Evolutionary conservation across 1,284 basidiomycete species (phyloP), one percentile per base, ranked within the genome.

Genomic region (Cryptococcus jaspeensis): DNA sequence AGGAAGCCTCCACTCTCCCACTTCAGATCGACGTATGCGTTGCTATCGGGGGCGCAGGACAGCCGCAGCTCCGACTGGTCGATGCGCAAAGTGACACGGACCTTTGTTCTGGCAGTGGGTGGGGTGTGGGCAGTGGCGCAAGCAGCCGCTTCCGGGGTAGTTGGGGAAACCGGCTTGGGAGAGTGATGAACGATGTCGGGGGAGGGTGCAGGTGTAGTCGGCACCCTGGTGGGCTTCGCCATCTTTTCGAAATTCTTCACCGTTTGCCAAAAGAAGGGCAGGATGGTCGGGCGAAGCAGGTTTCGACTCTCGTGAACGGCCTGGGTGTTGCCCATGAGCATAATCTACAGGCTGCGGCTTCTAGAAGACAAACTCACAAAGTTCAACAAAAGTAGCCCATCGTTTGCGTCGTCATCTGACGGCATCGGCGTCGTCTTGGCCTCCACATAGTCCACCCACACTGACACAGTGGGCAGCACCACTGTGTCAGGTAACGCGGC

Each of bases 1-100:
- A 92, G 79, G 67, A 95, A 92, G 0, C 92, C 92, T 38, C 92
- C 92, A 63, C 88, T 93, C 58, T 93, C 87, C 92, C 92, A 96
- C 50, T 89, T 84, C 35, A 95, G 72, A 2, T 87, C 87, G 18
- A 89, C 89, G 41, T 89, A 82, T 15, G 94, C 92, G 63, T 92
- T 91, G 48, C 91, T 90, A 67, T 92, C 90, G 0, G 90, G 89
- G 55, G 87, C 85, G 64, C 92, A 95, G 1, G 88, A 90, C 25
- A 96, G 78, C 54, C 89, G 85, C 44, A 96, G 80, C 55, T 83
- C 86, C 1, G 92, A 95, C 64, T 87, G 84, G 69, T 95, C 91
- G 61, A 96, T 93, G 23, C 89, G 88, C 25, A 96, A 80, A 61
- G 89, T 91, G 76, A 94, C 83, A 57, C 84, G 62, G 2, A 74